Evolutionary conservation across 768 basidiomycete species (phyloP).

Genomic region (Butyriboletus loyo): DNA sequence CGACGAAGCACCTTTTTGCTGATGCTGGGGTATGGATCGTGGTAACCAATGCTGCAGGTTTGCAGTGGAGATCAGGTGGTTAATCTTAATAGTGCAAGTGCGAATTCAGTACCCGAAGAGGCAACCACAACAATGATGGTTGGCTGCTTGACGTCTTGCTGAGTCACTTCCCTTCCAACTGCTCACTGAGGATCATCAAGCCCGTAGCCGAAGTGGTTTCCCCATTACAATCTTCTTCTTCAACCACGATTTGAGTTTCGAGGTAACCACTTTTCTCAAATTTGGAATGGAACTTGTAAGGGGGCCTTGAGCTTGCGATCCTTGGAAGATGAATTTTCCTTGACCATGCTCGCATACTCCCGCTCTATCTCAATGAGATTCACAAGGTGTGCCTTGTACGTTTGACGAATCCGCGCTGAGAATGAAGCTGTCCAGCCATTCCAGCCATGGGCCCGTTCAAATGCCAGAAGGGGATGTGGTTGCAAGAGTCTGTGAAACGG

Average conservation of each 20-base stretch:
- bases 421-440: constrained; percentile 39
- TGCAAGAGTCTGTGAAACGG: constrained; percentile 12
- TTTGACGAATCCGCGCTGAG: constrained; percentile 34
- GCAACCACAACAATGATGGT: constrained; percentile 15
- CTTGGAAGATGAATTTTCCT: constrained; percentile 26
- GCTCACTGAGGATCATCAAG: constrained; percentile 39
- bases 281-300: constrained; percentile 36
- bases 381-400: constrained; percentile 35
- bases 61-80: constrained; percentile 52
- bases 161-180: constrained; percentile 40
- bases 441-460: constrained; percentile 36
- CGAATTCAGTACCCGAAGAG: constrained; percentile 6
- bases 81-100: constrained; percentile 35
- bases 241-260: constrained; percentile 61
- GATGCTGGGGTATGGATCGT: constrained; percentile 33
- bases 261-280: constrained; percentile 37
- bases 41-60: constrained; percentile 39
- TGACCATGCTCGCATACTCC: constrained; percentile 17
- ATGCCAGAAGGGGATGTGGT: constrained; percentile 23
- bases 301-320: constrained; percentile 42
- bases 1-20: constrained; percentile 28
- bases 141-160: constrained; percentile 21
- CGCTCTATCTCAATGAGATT: constrained; percentile 36
- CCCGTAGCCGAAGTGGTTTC: constrained; percentile 35
- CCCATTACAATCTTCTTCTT: constrained; percentile 52